These are phyloP conservation scores for Pterocarpus santalinus DNA, from an alignment of 306 rosid genomes.

Conservation along the genomic window DNA sequence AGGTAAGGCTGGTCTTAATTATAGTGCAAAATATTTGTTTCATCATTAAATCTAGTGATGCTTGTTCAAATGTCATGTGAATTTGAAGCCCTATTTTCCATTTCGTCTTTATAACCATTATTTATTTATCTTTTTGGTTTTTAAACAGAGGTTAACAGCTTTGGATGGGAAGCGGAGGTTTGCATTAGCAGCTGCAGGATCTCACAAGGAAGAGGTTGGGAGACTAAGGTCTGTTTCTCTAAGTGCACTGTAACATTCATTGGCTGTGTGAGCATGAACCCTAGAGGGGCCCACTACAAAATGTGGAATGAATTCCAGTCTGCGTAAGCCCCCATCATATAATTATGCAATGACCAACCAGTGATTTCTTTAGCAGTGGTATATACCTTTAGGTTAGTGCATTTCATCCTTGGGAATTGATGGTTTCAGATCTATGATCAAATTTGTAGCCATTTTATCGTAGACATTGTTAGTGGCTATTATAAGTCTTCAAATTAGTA, in stretches of 20 bases:
- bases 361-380: not conserved
- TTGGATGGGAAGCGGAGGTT: conserved; percentile 95
- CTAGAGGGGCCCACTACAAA: conserved; percentile 39
- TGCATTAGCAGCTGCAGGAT: conserved; percentile 94
- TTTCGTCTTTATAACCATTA: conserved; percentile 9
- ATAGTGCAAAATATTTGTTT: conserved; percentile 29
- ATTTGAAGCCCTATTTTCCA: conserved; percentile 29
- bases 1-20: conserved; percentile 63
- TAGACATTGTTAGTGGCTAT: conserved; percentile 16
- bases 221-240: conserved; percentile 74
- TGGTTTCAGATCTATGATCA: conserved; percentile 16
- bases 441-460: not conserved
- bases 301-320: conserved; percentile 38
- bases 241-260: conserved; percentile 41
- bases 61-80: conserved; percentile 17
- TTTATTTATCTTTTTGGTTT: not conserved
- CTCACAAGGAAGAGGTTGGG: conserved; percentile 96
- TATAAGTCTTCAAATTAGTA: conserved; percentile 20
- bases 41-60: conserved; percentile 20
- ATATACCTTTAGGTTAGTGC: conserved; percentile 5
- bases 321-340: conserved; percentile 27
- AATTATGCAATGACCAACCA: not conserved
- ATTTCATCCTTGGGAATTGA: conserved; percentile 17
- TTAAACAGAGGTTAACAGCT: conserved; percentile 87
- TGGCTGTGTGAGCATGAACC: conserved; percentile 31